Percentiles rank a stretch among this genome's conserved stretches.
These are phyloP conservation scores for Leccinum huronense DNA, from an alignment of 1,284 basidiomycete genomes.

Conservation along the genomic window DNA sequence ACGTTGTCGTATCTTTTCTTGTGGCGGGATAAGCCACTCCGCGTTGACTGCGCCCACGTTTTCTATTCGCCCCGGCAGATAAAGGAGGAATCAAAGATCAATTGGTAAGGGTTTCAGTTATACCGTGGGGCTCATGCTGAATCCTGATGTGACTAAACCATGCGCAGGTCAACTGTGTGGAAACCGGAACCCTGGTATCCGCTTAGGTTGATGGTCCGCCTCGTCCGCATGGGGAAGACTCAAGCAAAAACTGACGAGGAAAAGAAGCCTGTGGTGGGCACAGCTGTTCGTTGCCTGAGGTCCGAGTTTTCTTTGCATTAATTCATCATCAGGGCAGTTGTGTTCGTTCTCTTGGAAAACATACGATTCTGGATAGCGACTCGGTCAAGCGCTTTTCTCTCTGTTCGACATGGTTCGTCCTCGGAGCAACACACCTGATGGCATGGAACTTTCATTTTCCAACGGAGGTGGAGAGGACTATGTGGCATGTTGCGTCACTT, in stretches of 20 bases:
- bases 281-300: background rate
- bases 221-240: background rate
- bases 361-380: background rate
- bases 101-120: background rate
- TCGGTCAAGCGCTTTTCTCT: background rate
- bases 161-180: background rate
- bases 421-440: background rate
- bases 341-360: background rate
- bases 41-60: background rate
- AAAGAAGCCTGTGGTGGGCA: background rate
- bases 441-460: slow-evolving; percentile 2
- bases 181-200: background rate
- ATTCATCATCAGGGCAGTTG: background rate
- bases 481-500: background rate
- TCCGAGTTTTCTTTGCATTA: background rate
- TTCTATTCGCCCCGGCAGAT: background rate
- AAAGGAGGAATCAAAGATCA: background rate
- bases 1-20: slow-evolving; percentile 1
- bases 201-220: background rate
- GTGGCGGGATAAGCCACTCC: slow-evolving; percentile 8
- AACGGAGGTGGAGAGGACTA: background rate
- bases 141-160: background rate
- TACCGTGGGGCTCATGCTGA: background rate
- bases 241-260: background rate
- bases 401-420: background rate